phyloP scores from a whole-genome alignment of 73 alveolate species.

The Halteria grandinella region DNA sequence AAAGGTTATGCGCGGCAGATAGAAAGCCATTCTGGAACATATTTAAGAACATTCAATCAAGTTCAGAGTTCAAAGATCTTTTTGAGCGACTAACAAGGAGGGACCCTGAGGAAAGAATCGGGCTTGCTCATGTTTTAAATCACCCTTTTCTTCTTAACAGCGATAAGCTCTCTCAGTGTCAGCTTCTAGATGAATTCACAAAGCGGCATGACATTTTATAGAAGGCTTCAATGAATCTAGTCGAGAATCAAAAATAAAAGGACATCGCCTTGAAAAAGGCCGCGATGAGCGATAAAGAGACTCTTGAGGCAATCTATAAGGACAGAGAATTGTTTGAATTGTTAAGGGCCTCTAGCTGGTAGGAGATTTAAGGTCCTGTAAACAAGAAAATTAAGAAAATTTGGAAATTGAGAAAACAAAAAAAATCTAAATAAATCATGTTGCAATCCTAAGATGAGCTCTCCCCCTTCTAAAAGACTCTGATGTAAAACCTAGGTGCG shows the following conservation, averaged over 20 bases:
- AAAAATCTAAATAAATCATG: too few species aligned
- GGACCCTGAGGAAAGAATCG: constrained; percentile 51
- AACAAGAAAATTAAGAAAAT: too few species aligned
- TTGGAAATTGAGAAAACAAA: too few species aligned
- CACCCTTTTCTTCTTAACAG: constrained; percentile 30
- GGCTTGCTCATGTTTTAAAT: constrained; percentile 3
- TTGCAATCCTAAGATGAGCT: too few species aligned
- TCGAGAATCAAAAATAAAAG: neutral
- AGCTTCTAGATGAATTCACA: constrained; percentile 26
- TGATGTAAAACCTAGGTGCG: too few species aligned
- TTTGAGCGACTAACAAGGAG: constrained; percentile 50
- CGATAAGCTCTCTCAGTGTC: neutral
- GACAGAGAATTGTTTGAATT: constrained; percentile 31
- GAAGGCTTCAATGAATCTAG: neutral
- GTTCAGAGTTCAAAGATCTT: constrained; percentile 46
- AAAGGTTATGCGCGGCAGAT: constrained; percentile 33
- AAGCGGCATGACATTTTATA: constrained; percentile 26
- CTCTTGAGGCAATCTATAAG: constrained; percentile 1
- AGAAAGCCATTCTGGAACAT: constrained; percentile 58
- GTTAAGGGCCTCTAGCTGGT: constrained; percentile 6
- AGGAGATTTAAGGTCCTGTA: constrained; percentile 5
- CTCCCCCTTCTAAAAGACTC: too few species aligned
- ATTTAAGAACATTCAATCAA: constrained; percentile 35
- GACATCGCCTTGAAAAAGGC: neutral
- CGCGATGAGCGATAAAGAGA: neutral